These are phyloP conservation scores for Termitomyces titanicus DNA, from an alignment of 768 basidiomycete genomes.

Conservation along the genomic window DNA sequence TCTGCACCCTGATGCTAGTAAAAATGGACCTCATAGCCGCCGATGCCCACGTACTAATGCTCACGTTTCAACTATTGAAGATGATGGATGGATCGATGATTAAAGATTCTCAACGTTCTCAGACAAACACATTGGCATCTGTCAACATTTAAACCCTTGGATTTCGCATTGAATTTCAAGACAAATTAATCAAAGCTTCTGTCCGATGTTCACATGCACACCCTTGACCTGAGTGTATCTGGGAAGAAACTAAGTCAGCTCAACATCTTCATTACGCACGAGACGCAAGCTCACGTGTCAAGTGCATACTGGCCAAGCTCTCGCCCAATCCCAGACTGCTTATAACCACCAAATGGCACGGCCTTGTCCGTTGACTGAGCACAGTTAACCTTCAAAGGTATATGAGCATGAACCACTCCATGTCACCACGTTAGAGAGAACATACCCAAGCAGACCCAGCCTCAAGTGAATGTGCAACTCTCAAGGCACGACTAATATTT, in stretches of 20 bases:
- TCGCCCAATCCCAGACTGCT: conserved; percentile 23
- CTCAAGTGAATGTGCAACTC: conserved; percentile 21
- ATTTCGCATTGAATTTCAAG: too few relatives aligned
- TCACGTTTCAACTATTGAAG: too few relatives aligned
- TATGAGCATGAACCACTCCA: background rate
- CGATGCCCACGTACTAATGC: too few relatives aligned
- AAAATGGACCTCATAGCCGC: too few relatives aligned
- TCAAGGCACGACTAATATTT: conserved; percentile 18
- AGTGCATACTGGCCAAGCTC: conserved; percentile 25
- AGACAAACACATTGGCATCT: too few relatives aligned
- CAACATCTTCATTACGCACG: background rate
- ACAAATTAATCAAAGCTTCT: conserved; percentile 14
- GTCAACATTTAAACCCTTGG: too few relatives aligned
- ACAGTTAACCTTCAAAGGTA: conserved; percentile 19
- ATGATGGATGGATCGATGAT: too few relatives aligned
- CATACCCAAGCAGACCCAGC: conserved; percentile 19
- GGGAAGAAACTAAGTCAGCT: background rate
- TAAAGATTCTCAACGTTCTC: too few relatives aligned
- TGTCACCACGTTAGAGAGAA: background rate
- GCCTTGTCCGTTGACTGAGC: conserved; percentile 9
- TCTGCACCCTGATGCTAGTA: too few relatives aligned
- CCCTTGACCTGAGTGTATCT: conserved; percentile 22
- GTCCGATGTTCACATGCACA: conserved; percentile 19
- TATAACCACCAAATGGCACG: conserved; percentile 26
- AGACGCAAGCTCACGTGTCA: conserved; percentile 15